Percentiles rank a stretch among this genome's conserved stretches.
Evolutionary conservation across 2,329 filamentous ascomycete genomes (phyloP).

Genomic region (Fusarium transvaalense): DNA sequence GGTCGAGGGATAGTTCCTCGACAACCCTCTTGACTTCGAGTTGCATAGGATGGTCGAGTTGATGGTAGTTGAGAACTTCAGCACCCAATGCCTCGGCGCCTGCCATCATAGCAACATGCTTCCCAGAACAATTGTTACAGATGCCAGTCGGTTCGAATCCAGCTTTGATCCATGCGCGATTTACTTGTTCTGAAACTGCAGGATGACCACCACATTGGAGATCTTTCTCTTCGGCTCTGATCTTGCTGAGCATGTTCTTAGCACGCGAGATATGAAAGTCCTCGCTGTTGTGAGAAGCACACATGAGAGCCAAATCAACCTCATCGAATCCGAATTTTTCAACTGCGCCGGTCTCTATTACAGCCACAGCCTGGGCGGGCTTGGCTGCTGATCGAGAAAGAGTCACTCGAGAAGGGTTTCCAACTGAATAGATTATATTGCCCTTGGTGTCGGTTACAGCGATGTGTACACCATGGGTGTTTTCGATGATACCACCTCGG

Average conservation of each 20-base stretch:
- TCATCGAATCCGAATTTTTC: conserved; percentile 55
- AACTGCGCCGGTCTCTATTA: conserved; percentile 57
- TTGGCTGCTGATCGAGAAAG: conserved; percentile 61
- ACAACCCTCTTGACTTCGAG: conserved; percentile 53
- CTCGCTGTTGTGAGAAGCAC: conserved; percentile 62
- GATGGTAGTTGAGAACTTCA: conserved; percentile 52
- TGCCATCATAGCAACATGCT: conserved; percentile 62
- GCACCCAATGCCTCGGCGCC: conserved; percentile 55
- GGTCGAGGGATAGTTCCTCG: conserved; percentile 51
- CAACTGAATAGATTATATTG: conserved; percentile 55
- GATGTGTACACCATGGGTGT: conserved; percentile 59
- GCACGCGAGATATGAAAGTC: conserved; percentile 56
- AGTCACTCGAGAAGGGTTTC: conserved; percentile 57
- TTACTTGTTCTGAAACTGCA: conserved; percentile 52
- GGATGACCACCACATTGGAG: conserved; percentile 60
- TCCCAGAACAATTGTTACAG: conserved; percentile 63
- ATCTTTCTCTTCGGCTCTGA: conserved; percentile 51
- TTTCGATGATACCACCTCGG: conserved; percentile 58
- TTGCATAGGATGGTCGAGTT: conserved; percentile 55
- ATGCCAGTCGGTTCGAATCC: conserved; percentile 55
- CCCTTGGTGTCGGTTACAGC: conserved; percentile 56
- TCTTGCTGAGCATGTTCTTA: conserved; percentile 54
- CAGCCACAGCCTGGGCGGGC: conserved; percentile 59
- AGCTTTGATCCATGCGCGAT: conserved; percentile 55
- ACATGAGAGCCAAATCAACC: conserved; percentile 60